Conservation (phyloP, 768 basidiomycete genomes). For the Dentipellis fragilis region DNA sequence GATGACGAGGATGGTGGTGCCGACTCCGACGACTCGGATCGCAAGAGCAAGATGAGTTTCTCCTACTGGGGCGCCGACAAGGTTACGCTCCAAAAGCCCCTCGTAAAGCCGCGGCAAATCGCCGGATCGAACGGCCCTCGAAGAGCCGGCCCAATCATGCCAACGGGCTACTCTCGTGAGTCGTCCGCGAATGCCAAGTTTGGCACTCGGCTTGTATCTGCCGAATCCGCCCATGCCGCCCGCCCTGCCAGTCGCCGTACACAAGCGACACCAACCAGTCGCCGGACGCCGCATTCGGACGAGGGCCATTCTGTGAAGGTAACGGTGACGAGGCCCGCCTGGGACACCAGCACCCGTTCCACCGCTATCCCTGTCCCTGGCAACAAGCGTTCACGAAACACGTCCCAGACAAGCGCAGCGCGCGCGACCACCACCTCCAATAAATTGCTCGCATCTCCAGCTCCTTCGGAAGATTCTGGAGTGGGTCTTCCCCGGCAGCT, state of each 20-base stretch:
- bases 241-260: constrained; percentile 62
- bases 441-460: constrained; percentile 54
- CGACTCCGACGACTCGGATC: constrained; percentile 79
- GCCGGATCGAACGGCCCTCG: constrained; percentile 20
- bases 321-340: constrained; percentile 66
- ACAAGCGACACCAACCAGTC: constrained; percentile 32
- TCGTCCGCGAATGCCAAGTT: constrained; percentile 92
- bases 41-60: constrained; percentile 90
- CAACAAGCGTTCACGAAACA: constrained; percentile 58
- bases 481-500: constrained; percentile 79
- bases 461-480: constrained; percentile 73
- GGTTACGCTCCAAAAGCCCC: constrained; percentile 75
- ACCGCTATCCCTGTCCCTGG: constrained; percentile 21
- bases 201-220: constrained; percentile 69
- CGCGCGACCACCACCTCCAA: constrained; percentile 27
- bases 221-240: constrained; percentile 32
- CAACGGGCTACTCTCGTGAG: constrained; percentile 62
- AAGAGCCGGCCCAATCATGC: constrained; percentile 29
- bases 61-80: constrained; percentile 92
- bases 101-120: constrained; percentile 38
- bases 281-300: constrained; percentile 41
- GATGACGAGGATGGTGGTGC: constrained; percentile 42
- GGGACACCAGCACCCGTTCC: constrained; percentile 51
- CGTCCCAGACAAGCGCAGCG: constrained; percentile 61
- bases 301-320: constrained; percentile 57